Evolutionary conservation across 352 stramenopile genomes (phyloP), one percentile per base, ranked within the genome.

Genomic region (Phytophthora pluvialis): DNA sequence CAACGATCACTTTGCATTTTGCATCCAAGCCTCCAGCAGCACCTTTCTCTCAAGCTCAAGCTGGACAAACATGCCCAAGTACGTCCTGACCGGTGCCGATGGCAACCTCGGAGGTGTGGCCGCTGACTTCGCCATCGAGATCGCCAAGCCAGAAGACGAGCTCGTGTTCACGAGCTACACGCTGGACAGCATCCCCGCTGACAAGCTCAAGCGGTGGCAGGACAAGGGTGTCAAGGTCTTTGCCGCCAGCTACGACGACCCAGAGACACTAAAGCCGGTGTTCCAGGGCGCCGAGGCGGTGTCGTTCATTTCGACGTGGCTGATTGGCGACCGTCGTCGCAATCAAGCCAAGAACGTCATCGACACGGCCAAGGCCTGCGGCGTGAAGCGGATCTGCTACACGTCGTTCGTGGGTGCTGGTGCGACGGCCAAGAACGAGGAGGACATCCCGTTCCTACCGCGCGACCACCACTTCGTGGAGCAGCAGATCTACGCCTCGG

Each of bases 371-470:
- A 73, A 73, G 40, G 51, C 60, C 12, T 32, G 53, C 13, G 65
- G 65, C 26, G 67, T 75, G 6, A 72, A 72, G 35, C 57, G 62
- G 3, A 52, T 66, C 10, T 75, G 67, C 51, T 72, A 75, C 67
- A 75, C 67, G 4, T 75, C 67, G 18, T 68, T 71, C 36, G 62
- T 67, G 3, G 61, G 67, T 2, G 67, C 67, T 3, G 67, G 29
- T 5, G 55, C 58, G 42, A 70, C 55, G 0, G 64, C 67, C 35
- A 35, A 53, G 18, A 64, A 33, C 10, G 64, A 67, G 39, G 64
- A 73, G 32, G 64, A 72, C 36, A 65, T 75, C 28, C 67, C 67
- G 11, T 75, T 75, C 50, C 52, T 75, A 31, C 67, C 61, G 4
- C 61, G 56, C 13, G 67, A 75, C 52, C 67, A 75, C 43, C 67